These are phyloP conservation scores for Curvularia spicifera DNA, from an alignment of 2,329 filamentous ascomycete species.

Conservation along the genomic window DNA sequence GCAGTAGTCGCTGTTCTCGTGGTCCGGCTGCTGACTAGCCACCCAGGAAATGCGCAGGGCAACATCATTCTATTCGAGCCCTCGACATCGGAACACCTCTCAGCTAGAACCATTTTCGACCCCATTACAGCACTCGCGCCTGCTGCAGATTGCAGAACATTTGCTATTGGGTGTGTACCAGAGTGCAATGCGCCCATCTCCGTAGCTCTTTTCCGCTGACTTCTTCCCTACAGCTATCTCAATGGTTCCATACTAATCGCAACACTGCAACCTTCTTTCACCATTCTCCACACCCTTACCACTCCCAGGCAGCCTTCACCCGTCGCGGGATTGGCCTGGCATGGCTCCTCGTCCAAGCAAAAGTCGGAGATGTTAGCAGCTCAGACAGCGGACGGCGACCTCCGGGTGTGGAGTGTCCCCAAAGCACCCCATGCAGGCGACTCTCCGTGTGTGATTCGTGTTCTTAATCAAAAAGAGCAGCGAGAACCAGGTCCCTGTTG, in stretches of 20 bases:
- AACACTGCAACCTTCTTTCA: constrained; percentile 87
- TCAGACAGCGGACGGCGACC: constrained; percentile 88
- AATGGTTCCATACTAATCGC: constrained; percentile 94
- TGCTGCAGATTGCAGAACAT: constrained; percentile 86
- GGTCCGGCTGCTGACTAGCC: constrained; percentile 17
- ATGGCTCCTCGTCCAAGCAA: constrained; percentile 92
- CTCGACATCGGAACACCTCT: constrained; percentile 89
- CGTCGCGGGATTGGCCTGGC: constrained; percentile 88
- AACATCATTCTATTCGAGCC: constrained; percentile 96
- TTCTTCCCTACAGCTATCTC: constrained; percentile 70
- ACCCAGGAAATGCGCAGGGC: constrained; percentile 83
- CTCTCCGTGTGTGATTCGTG: constrained; percentile 84
- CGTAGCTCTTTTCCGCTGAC: constrained; percentile 24
- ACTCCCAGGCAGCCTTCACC: constrained; percentile 84
- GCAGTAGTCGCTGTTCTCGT: constrained; percentile 9
- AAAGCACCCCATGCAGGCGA: constrained; percentile 75
- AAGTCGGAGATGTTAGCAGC: constrained; percentile 98
- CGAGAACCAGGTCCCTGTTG: constrained; percentile 81
- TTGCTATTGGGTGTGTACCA: constrained; percentile 82
- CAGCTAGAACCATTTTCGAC: constrained; percentile 89
- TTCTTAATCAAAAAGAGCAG: constrained; percentile 80
- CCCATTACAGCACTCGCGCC: constrained; percentile 93
- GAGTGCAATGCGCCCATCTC: constrained; percentile 1
- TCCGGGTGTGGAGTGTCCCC: constrained; percentile 95
- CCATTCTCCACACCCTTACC: constrained; percentile 88